Evolutionary conservation across 768 basidiomycete species (phyloP).

Genomic region (Mycena polygramma): DNA sequence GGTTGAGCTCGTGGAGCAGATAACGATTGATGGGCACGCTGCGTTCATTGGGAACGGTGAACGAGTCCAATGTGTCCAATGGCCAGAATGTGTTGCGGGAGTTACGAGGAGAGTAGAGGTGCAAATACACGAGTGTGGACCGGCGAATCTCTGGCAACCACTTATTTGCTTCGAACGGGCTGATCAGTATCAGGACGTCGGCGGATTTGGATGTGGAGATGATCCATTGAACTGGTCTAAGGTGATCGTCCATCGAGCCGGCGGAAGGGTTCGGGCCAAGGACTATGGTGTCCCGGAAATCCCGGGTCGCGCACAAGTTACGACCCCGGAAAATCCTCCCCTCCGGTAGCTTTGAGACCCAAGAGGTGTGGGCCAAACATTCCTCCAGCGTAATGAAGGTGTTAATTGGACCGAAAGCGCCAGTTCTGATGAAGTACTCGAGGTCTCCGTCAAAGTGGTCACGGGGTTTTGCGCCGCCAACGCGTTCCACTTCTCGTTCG

Average conservation of each 20-base stretch:
- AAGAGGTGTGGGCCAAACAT: conserved; percentile 26
- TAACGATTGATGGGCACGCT: neutral
- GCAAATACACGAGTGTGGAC: conserved; percentile 8
- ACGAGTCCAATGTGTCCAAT: conserved; percentile 19
- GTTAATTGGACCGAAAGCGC: neutral
- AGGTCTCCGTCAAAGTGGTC: conserved; percentile 11
- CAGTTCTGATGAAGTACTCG: conserved; percentile 5
- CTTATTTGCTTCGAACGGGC: conserved; percentile 28
- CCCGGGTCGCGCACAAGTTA: neutral
- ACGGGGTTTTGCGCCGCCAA: conserved; percentile 4
- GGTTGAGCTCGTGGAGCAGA: conserved; percentile 22
- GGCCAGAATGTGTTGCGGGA: conserved; percentile 16
- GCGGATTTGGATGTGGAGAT: conserved; percentile 13
- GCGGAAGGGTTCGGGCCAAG: neutral
- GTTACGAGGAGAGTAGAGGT: conserved; percentile 19
- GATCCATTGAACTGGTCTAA: conserved; percentile 29
- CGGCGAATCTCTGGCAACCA: conserved; percentile 19
- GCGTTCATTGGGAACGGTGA: conserved; percentile 16
- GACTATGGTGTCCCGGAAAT: conserved; percentile 19
- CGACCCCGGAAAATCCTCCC: conserved; percentile 16
- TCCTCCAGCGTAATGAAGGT: conserved; percentile 12
- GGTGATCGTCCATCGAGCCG: conserved; percentile 21
- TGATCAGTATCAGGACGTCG: conserved; percentile 5
- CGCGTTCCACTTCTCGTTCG: conserved; percentile 29
- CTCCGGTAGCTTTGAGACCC: conserved; percentile 8